Conservation (phyloP, 352 stramenopile genomes). For the Peronospora tabacina region DNA sequence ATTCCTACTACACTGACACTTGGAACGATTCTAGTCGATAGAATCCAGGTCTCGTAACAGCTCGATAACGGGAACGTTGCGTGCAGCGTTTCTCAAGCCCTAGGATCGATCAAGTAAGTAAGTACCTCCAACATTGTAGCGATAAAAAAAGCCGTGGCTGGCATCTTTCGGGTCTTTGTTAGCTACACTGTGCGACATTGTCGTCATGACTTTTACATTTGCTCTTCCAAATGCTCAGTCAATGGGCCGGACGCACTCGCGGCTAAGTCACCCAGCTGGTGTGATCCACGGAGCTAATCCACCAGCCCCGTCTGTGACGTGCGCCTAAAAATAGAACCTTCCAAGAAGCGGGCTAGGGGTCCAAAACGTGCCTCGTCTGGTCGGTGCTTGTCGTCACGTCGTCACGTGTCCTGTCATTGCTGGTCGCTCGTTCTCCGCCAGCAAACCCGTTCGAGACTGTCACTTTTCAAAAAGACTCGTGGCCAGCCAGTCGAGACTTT, state of each 20-base stretch:
- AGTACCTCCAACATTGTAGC: too few species aligned
- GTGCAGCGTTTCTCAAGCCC: too few species aligned
- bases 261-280: not conserved
- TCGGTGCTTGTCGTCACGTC: slow-evolving; percentile 12
- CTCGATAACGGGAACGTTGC: too few species aligned
- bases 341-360: slow-evolving; percentile 16
- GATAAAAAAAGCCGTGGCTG: too few species aligned
- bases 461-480: slow-evolving; percentile 28
- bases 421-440: slow-evolving; percentile 6
- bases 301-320: not conserved
- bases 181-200: not conserved
- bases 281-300: slow-evolving; percentile 4
- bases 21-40: too few species aligned
- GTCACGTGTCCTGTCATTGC: slow-evolving; percentile 19
- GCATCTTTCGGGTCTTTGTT: too few species aligned
- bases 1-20: not conserved
- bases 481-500: slow-evolving; percentile 9
- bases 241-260: too few species aligned
- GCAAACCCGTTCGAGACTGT: not conserved
- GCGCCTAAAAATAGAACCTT: slow-evolving; percentile 27
- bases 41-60: too few species aligned
- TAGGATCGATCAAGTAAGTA: too few species aligned
- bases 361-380: slow-evolving; percentile 28
- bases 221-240: slow-evolving; percentile 7
- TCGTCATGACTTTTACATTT: slow-evolving; percentile 7